Evolutionary conservation across 2,329 filamentous ascomycete species (phyloP).

Genomic region (Cercospora brassicicola): DNA sequence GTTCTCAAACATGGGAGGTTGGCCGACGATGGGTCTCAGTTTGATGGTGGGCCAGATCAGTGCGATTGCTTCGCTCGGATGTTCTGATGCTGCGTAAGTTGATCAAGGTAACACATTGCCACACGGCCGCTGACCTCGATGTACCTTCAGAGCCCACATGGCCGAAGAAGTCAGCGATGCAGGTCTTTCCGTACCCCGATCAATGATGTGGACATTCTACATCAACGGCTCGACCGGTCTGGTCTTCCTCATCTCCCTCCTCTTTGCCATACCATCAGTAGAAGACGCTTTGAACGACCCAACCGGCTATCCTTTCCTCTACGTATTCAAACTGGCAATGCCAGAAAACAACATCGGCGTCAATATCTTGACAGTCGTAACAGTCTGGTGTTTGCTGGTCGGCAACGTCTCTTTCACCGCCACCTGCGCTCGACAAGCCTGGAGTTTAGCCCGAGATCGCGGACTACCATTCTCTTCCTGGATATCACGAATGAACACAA

Average conservation of each 20-base stretch:
- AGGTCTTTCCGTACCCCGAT: slow-evolving; percentile 32
- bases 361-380: slow-evolving; percentile 22
- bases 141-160: slow-evolving; percentile 21
- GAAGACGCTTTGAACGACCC: slow-evolving; percentile 26
- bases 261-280: slow-evolving; percentile 26
- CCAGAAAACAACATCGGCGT: slow-evolving; percentile 23
- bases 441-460: slow-evolving; percentile 24
- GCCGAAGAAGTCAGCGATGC: slow-evolving; percentile 30
- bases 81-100: slow-evolving; percentile 21
- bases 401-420: slow-evolving; percentile 28
- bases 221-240: slow-evolving; percentile 25
- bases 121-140: neutral
- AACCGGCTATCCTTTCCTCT: slow-evolving; percentile 26
- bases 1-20: slow-evolving; percentile 33
- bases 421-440: slow-evolving; percentile 26
- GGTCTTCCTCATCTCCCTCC: slow-evolving; percentile 23
- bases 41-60: slow-evolving; percentile 35
- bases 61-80: slow-evolving; percentile 24
- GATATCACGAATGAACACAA: slow-evolving; percentile 24
- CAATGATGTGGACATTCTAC: slow-evolving; percentile 34
- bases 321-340: slow-evolving; percentile 25
- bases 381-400: slow-evolving; percentile 20
- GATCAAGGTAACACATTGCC: neutral
- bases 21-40: slow-evolving; percentile 32
- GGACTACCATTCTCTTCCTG: slow-evolving; percentile 24